Evolutionary conservation across 495 filamentous ascomycete genomes (phyloP).

Genomic region (Aspergillus campestris): DNA sequence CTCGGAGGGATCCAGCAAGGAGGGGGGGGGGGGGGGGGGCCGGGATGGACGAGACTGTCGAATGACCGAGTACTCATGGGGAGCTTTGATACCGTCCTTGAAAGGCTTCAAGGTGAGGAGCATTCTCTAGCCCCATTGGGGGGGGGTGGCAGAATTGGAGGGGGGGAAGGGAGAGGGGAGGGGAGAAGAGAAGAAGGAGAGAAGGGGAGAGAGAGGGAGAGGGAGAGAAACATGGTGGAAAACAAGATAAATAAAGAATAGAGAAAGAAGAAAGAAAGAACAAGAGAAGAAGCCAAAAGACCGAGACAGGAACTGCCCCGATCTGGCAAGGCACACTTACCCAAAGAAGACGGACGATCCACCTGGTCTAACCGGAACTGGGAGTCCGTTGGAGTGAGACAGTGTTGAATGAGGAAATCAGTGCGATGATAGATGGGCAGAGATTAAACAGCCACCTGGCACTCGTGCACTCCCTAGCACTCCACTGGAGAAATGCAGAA

Average conservation of each 20-base stretch:
- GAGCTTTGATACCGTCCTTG: slow-evolving; percentile 31
- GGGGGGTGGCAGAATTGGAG: neutral
- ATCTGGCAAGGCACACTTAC: slow-evolving; percentile 8
- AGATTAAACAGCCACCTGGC: neutral
- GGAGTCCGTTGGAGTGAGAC: slow-evolving; percentile 5
- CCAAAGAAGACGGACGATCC: slow-evolving; percentile 6
- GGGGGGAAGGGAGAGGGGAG: neutral
- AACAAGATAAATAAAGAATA: neutral
- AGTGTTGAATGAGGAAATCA: slow-evolving; percentile 10
- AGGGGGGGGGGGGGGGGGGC: slow-evolving; percentile 23
- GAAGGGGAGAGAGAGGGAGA: neutral
- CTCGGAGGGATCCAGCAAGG: slow-evolving; percentile 7
- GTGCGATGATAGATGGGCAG: neutral
- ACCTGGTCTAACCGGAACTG: slow-evolving; percentile 4
- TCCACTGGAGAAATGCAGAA: no score
- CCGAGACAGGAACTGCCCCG: slow-evolving; percentile 19
- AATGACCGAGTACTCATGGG: slow-evolving; percentile 32
- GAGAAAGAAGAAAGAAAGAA: slow-evolving; percentile 1
- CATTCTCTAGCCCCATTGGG: slow-evolving; percentile 15
- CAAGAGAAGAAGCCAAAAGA: slow-evolving; percentile 1
- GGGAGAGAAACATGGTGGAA: neutral
- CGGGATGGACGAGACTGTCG: slow-evolving; percentile 25
- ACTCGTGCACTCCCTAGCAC: no score
- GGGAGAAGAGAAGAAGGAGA: neutral
- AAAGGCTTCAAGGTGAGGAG: slow-evolving; percentile 37